Base-by-base conservation (phyloP, 2,329 filamentous ascomycete species). In the Sporothrix variecibatus region DNA sequence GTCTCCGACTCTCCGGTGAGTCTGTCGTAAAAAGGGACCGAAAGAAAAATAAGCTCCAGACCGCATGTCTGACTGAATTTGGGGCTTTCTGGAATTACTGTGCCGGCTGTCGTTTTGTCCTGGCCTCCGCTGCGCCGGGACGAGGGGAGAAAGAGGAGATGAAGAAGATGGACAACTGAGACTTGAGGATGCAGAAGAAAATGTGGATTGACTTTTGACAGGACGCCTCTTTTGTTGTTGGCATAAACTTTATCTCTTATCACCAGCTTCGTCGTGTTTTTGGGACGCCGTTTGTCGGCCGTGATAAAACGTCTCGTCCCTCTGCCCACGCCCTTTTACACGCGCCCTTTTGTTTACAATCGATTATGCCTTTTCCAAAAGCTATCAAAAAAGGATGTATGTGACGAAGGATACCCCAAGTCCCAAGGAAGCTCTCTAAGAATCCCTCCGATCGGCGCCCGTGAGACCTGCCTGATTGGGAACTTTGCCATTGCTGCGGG, bases 1-100 rank as follows among this genome's bases (percentile, higher is more conserved):
- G 51, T 71, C 51, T 28, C 68, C 68, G 49, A 49, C 20, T 71
- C 51, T 17, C 68, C 68, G 49, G 68, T 38, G 65, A 69, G 46
- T 43, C n/a, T n/a, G n/a, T n/a, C n/a, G n/a, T n/a, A n/a, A n/a
- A n/a, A n/a, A n/a, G n/a, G n/a, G n/a, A n/a, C n/a, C n/a, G n/a
- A n/a, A n/a, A n/a, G n/a, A 28, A 64, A 34, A 8, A 0, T 5
- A 38, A 38, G 38, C 38, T 4, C 60, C 34, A 65, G 60, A 65
- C 60, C 60, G 46, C 26, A 34, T 26, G 28, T 69, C 43, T 69
- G 43, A 11, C 46, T 23, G 1, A 31, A 3, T 12, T 28, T 34
- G 34, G 34, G 34, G 34, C 34, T 34, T 31, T 31, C 15, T 11
- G 12, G 1, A 1, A 3, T 26, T 60, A 1, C 20, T 15, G 4